These are phyloP conservation scores for Rosa lucieae DNA, from an alignment of 306 rosid species.

Conservation along the genomic window DNA sequence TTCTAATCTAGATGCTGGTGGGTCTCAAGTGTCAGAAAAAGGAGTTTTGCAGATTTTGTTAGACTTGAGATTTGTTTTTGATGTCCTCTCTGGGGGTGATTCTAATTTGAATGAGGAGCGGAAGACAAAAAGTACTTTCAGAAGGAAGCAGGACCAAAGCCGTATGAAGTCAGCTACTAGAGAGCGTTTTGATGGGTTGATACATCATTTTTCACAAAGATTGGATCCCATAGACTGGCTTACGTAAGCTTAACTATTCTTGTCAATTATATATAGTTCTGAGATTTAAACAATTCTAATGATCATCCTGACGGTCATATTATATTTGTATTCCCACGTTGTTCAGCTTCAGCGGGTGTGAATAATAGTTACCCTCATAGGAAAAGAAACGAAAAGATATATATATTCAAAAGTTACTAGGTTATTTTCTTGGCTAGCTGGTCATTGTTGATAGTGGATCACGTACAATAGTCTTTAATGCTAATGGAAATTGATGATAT, in stretches of 20 bases:
- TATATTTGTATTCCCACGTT: neutral
- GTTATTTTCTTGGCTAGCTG: neutral
- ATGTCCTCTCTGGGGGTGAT: conserved; percentile 88
- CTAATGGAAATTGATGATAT: neutral
- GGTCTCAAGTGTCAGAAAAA: conserved; percentile 77
- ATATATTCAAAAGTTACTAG: neutral
- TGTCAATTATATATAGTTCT: neutral
- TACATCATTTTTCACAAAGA: conserved; percentile 68
- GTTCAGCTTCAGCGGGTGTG: neutral
- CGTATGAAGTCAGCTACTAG: conserved; percentile 54
- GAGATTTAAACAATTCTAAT: neutral
- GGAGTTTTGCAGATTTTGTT: conserved; percentile 84
- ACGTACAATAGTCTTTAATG: neutral
- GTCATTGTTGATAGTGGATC: neutral
- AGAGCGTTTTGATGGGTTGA: conserved; percentile 63
- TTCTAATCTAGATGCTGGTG: conserved; percentile 57
- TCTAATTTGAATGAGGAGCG: conserved; percentile 50
- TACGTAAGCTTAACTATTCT: conserved; percentile 59
- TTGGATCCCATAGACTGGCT: conserved; percentile 99
- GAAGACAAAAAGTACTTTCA: conserved; percentile 48
- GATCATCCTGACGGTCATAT: neutral
- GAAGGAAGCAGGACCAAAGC: conserved; percentile 76
- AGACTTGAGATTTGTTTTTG: conserved; percentile 86
- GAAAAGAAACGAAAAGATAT: too few species aligned
- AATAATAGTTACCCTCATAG: neutral